Evolutionary conservation across 306 rosid species (phyloP).

Genomic region (Malus sylvestris): DNA sequence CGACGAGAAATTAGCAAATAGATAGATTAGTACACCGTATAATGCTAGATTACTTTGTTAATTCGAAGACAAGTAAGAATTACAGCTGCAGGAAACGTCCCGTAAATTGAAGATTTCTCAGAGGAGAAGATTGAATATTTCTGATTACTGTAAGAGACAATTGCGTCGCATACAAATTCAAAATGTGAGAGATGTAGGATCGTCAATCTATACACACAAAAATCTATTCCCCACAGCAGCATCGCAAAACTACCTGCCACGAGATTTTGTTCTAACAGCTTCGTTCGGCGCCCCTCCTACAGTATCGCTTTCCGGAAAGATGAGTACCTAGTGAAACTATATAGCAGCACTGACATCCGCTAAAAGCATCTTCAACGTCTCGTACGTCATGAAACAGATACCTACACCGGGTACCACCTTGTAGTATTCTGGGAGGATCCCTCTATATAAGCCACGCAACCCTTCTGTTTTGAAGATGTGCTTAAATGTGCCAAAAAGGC

Average conservation of each 20-base stretch:
- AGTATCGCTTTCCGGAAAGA: slow-evolving; percentile 1
- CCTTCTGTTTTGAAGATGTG: slow-evolving; percentile 83
- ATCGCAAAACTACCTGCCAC: slow-evolving; percentile 29
- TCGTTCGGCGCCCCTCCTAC: neutral
- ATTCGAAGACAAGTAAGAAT: neutral
- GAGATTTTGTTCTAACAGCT: slow-evolving; percentile 30
- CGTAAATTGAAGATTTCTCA: neutral
- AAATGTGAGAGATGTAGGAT: neutral
- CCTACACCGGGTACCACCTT: slow-evolving; percentile 99
- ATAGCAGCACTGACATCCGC: slow-evolving; percentile 37
- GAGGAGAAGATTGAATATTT: neutral
- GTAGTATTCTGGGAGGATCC: slow-evolving; percentile 92
- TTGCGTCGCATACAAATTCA: slow-evolving; percentile 4
- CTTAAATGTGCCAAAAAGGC: slow-evolving; percentile 61
- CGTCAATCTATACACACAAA: slow-evolving; percentile 46
- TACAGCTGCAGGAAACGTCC: neutral
- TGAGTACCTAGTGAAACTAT: slow-evolving; percentile 14
- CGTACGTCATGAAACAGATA: slow-evolving; percentile 95
- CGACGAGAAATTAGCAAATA: neutral
- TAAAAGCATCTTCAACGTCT: slow-evolving; percentile 68
- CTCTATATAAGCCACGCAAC: slow-evolving; percentile 76
- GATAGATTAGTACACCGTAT: too few species aligned
- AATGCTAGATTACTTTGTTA: too few species aligned
- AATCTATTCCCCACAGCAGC: slow-evolving; percentile 36
- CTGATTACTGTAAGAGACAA: neutral